These are phyloP conservation scores for Hypomontagnella monticulosa DNA, from an alignment of 495 filamentous ascomycete species.

Conservation along the genomic window DNA sequence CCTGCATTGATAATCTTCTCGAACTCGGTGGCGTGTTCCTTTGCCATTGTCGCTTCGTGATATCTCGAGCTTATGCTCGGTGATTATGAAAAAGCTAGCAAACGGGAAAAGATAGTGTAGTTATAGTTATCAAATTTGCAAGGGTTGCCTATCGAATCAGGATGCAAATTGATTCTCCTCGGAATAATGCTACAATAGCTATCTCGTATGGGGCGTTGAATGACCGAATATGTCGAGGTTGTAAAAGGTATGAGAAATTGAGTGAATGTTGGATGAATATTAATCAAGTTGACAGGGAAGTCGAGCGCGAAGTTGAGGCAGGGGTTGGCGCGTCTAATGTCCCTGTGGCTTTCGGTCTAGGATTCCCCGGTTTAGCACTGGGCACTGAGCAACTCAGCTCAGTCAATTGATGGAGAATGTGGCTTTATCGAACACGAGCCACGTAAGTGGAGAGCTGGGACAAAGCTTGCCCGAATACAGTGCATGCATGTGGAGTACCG, in stretches of 20 bases:
- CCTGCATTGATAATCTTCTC: conserved; percentile 73
- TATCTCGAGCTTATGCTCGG: conserved; percentile 18
- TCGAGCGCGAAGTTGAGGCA: conserved; percentile 20
- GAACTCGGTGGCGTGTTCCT: conserved; percentile 64
- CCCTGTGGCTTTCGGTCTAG: not conserved
- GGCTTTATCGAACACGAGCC: no score
- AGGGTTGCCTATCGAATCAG: not conserved
- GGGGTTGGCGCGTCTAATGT: conserved; percentile 30
- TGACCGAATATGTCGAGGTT: not conserved
- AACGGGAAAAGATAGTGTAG: not conserved
- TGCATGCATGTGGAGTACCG: no score
- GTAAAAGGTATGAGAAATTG: not conserved
- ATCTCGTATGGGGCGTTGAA: not conserved
- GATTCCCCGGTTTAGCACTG: not conserved
- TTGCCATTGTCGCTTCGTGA: conserved; percentile 54
- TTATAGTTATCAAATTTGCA: conserved; percentile 5
- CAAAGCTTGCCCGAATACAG: no score
- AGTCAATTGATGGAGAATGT: no score
- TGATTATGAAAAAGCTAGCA: not conserved
- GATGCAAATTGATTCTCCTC: not conserved
- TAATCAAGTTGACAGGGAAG: no score
- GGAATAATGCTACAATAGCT: not conserved
- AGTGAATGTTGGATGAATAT: conserved; percentile 8
- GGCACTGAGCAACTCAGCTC: no score
- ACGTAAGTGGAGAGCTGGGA: no score